A percentile compares a stretch with the other conserved stretches of the same genome.
Conservation (phyloP, 2,329 filamentous ascomycete genomes). For the Venturiaceae sp. region DNA sequence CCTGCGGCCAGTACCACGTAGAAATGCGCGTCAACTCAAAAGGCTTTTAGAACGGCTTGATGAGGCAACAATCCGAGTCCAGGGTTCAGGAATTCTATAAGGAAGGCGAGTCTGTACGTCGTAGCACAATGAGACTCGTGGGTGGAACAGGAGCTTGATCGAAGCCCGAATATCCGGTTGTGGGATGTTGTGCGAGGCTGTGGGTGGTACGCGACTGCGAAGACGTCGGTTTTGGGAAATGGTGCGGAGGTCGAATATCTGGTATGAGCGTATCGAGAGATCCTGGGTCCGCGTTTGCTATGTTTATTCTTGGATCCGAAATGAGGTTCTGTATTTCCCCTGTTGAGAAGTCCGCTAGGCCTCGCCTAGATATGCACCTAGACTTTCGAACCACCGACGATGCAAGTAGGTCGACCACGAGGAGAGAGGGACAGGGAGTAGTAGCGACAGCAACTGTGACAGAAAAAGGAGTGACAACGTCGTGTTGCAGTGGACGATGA, state of each 20-base stretch:
- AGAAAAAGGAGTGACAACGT: neutral
- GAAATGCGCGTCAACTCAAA: conserved; percentile 6
- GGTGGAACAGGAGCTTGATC: conserved; percentile 4
- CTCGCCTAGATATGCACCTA: neutral
- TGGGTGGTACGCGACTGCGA: conserved; percentile 5
- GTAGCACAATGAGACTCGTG: conserved; percentile 2
- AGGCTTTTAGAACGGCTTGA: neutral
- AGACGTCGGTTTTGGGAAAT: neutral
- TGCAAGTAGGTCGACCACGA: neutral
- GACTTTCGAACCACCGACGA: neutral
- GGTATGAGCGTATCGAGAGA: neutral
- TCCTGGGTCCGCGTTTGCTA: neutral
- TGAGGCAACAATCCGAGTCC: conserved; percentile 2
- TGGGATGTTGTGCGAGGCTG: conserved; percentile 7
- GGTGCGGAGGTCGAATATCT: conserved; percentile 1
- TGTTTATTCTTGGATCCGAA: neutral
- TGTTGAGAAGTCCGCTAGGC: neutral
- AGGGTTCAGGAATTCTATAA: neutral
- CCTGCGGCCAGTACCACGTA: neutral
- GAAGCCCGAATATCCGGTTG: conserved; percentile 5
- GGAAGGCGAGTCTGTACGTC: neutral
- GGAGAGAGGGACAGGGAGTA: neutral
- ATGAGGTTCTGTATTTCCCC: conserved; percentile 2
- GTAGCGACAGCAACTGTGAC: neutral
- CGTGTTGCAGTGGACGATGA: neutral